Evolutionary conservation across 148 eudicot species (phyloP), one percentile per base, ranked within the genome.

Genomic region (Hydrangea macrophylla): DNA sequence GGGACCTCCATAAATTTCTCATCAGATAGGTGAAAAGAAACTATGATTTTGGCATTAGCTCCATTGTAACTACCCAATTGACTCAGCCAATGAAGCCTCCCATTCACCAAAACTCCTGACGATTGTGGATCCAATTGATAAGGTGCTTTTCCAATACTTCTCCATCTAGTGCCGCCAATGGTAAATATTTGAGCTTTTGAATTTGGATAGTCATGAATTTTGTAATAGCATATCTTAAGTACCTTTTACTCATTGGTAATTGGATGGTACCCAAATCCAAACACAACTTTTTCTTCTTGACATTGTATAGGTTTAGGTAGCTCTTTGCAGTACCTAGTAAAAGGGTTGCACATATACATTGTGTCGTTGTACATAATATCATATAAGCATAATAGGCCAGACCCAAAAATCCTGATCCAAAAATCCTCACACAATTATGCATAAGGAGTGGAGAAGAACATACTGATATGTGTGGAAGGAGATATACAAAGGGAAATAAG

Each of bases 11-110:
- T 11, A 20, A 81, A 78, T 8, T 30, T n/a, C 66, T 78, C 82
- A 20, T 75, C 69, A 7, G 74, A 54, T 32, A 78, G 50, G 58
- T 81, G 77, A 25, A 75, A 81, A 3, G 80, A 75, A 1, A 81
- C 51, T 23, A 70, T 70, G 1, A 69, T 24, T 3, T 54, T 32
- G 25, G 48, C 65, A 25, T 6, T 24, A 24, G 58, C 66, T 2
- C 62, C 65, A 6, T 5, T 25, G 17, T 9, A 2, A 17, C 18
- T 40, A 0, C 35, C 32, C 8, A 44, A 64, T 17, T 20, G 58
- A 35, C 70, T 75, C 58, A 72, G 27, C 81, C 79, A 78, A 55
- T 81, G 85, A n/a, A 77, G 76, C 55, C 77, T 75, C n/a, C 79
- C 79, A 45, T 71, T 57, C 10, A 75, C 63, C 22, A 69, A 55